Base-by-base conservation (phyloP, 2,329 filamentous ascomycete genomes). In the Claviceps purpurea region DNA sequence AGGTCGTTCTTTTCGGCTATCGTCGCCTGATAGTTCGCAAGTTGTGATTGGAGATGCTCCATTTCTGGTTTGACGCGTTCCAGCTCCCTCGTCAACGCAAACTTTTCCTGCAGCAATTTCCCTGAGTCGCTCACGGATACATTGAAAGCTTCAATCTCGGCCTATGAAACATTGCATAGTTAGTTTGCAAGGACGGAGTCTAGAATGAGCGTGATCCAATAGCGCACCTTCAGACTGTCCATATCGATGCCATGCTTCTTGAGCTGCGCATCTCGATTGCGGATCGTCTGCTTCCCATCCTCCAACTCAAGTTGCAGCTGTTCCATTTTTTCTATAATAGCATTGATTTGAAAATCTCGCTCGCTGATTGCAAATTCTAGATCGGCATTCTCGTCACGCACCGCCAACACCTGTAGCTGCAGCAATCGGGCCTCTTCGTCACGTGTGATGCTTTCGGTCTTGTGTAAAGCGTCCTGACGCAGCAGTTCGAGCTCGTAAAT, bases 1-100 rank as follows among this genome's bases (percentile, higher is more conserved):
- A 96, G 69, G 2, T 84, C 77, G 46, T 91, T 73, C 65, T 94
- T 95, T 63, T 95, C 89, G 1, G 84, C 74, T 16, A 94, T 72
- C 11, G 87, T 71, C 2, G 78, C 75, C 61, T 89, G 82, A 51
- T 90, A 81, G 14, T 75, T 72, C 30, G 70, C 62, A 11, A 81
- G 64, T 59, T 81, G 77, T 2, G 75, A 73, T 56, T 71, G 70
- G 26, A 82, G 67, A 52, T 80, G 76, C 42, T 81, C 76, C 16
- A 80, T 57, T 58, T 82, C 77, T 24, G 76, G 77, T 55, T 75
- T 76, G 11, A 82, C 61, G 6, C 71, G 63, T 30, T 73, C 70
- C 7, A 81, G 61, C 57, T 81, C 77, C 44, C 75, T 71, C 5
- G 68, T 67, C 8, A 81, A 65, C 4, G 73, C 68, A 18, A 78